Evolutionary conservation across 352 stramenopile genomes (phyloP), one percentile per base, ranked within the genome.

Genomic region (Globisporangium orthogonon): DNA sequence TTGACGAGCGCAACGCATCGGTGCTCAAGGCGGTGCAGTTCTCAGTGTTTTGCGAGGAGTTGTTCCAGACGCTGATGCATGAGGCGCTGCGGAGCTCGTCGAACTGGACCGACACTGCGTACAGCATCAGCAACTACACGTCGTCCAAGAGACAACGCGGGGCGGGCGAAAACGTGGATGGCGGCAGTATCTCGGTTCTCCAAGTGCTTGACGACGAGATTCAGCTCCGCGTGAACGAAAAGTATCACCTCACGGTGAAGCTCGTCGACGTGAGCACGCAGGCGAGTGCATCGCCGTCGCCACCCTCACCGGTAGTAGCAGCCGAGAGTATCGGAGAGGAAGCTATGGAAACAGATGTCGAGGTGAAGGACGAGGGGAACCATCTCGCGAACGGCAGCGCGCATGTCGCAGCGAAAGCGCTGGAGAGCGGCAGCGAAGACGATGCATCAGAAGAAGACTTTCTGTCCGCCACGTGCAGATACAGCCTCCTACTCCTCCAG

Each of bases 141-240:
- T 55, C 73, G 4, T 23, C 23, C 23, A 86, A 81, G 56, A 78
- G 77, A 50, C 67, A 76, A 40, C 67, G 69, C 23, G 23, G 23
- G 44, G 67, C 40, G 4, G 74, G 82, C 29, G 67, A 78, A n/a
- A 75, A 76, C 30, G 66, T 72, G 2, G 62, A 23, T 6, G 45
- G n/a, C 28, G 71, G 62, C 1, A 78, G 69, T 37, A 76, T 90
- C 44, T 86, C 76, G 4, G 83, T 93, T 35, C 56, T 88, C 29
- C 78, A 93, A 54, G 78, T 93, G 17, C 67, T 93, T 37, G 85
- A 95, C 56, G 83, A 95, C 46, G 75, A 93, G 46, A 76, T 95
- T 49, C 72, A 83, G 50, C 69, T 95, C 13, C 81, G 82, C 10
- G 73, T 95, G 23, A 86, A 85, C 35, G 76, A 93, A 33, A 71